A percentile compares a stretch with the other conserved stretches of the same genome.
phyloP scores from a whole-genome alignment of 2,329 filamentous ascomycete species.

The Chaetomium globosum region DNA sequence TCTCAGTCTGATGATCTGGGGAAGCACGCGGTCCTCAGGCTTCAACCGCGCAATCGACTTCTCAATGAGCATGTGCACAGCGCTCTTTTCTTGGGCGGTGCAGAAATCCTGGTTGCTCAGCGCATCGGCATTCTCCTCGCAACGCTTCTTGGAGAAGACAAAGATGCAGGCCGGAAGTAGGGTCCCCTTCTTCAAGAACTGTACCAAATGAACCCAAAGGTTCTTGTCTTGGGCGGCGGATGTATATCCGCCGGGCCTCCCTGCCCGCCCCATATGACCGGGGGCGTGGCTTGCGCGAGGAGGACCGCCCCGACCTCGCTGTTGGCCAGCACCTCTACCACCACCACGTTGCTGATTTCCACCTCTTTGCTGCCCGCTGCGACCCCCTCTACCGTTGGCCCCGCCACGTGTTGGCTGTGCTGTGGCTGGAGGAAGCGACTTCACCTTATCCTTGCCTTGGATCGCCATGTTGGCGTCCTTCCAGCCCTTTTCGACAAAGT shows the following conservation, averaged over 20 bases:
- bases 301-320: conserved; percentile 59
- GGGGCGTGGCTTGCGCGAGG: conserved; percentile 63
- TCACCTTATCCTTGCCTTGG: conserved; percentile 76
- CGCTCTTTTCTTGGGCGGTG: conserved; percentile 90
- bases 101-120: conserved; percentile 94
- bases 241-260: conserved; percentile 80
- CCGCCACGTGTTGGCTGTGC: conserved; percentile 49
- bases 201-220: conserved; percentile 93
- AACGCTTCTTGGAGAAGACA: conserved; percentile 97
- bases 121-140: conserved; percentile 95
- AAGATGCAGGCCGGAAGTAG: conserved; percentile 94
- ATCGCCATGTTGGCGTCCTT: conserved; percentile 86
- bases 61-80: conserved; percentile 96
- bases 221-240: conserved; percentile 94
- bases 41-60: conserved; percentile 90
- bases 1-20: conserved; percentile 84
- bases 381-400: conserved; percentile 52
- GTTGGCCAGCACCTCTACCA: conserved; percentile 55
- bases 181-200: conserved; percentile 82
- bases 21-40: conserved; percentile 84
- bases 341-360: conserved; percentile 52
- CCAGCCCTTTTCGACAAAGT: conserved; percentile 90
- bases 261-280: conserved; percentile 88
- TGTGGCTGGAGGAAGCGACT: conserved; percentile 49
- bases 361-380: conserved; percentile 53